Conservation (phyloP, 2,329 filamentous ascomycete genomes). For the Phyllosticta ampelicida region DNA sequence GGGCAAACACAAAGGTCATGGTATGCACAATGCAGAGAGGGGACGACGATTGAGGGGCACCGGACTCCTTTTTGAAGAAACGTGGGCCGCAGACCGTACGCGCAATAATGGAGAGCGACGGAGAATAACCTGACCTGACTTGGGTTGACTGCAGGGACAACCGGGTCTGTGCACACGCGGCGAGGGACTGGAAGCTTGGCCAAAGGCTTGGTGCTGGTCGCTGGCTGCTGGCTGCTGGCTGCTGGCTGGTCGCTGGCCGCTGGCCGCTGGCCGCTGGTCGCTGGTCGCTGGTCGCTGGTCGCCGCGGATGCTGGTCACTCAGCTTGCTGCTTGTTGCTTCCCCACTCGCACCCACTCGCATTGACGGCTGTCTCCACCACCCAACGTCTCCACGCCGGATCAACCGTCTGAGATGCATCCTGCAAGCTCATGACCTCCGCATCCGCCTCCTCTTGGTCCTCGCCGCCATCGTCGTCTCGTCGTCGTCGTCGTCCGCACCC, state of each 20-base stretch:
- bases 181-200: neutral
- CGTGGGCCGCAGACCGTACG: neutral
- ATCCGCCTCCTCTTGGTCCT: too few relatives aligned
- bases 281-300: too few relatives aligned
- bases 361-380: neutral
- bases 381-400: neutral
- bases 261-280: too few relatives aligned
- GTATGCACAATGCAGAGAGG: neutral
- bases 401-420: neutral
- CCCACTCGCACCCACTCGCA: neutral
- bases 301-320: neutral
- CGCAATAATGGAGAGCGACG: neutral
- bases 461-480: neutral
- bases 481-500: neutral
- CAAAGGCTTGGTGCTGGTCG: neutral
- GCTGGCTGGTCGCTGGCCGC: too few relatives aligned
- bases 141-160: neutral
- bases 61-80: neutral
- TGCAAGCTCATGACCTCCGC: neutral
- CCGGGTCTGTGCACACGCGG: neutral
- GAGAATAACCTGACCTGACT: neutral
- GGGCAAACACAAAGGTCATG: neutral
- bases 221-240: neutral
- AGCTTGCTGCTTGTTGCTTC: neutral
- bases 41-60: neutral